phyloP scores from a whole-genome alignment of 2,329 filamentous ascomycete species.

The Fusarium hainanense region DNA sequence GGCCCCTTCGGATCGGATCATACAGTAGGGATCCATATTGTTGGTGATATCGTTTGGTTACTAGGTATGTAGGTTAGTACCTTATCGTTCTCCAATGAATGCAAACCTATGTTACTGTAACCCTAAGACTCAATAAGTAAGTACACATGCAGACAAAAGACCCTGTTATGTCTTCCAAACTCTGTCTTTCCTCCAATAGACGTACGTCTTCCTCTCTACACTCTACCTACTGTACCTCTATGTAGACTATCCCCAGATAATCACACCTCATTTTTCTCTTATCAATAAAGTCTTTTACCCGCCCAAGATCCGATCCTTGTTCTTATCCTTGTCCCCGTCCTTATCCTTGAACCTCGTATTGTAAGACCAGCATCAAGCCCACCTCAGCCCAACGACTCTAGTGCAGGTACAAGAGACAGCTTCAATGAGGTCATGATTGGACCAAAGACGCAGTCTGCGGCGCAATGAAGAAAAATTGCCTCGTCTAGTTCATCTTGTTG shows the following conservation, averaged over 20 bases:
- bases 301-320: conserved; percentile 17
- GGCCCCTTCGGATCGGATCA: conserved; percentile 3
- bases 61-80: too few species aligned
- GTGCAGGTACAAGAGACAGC: conserved; percentile 25
- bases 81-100: neutral
- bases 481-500: conserved; percentile 8
- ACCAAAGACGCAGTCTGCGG: conserved; percentile 3
- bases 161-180: too few species aligned
- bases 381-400: conserved; percentile 27
- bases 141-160: neutral
- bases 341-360: conserved; percentile 23
- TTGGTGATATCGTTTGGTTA: neutral
- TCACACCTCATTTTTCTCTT: conserved; percentile 3
- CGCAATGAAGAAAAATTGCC: conserved; percentile 25
- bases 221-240: neutral
- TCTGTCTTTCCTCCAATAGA: neutral
- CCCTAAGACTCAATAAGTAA: neutral
- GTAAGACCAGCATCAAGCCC: conserved; percentile 4
- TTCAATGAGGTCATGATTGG: conserved; percentile 36
- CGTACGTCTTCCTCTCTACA: neutral
- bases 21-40: neutral
- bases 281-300: conserved; percentile 17
- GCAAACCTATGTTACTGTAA: neutral
- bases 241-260: conserved; percentile 2
- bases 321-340: neutral